Conservation (phyloP, 2,329 filamentous ascomycete genomes). For the Phialophora expanda region DNA sequence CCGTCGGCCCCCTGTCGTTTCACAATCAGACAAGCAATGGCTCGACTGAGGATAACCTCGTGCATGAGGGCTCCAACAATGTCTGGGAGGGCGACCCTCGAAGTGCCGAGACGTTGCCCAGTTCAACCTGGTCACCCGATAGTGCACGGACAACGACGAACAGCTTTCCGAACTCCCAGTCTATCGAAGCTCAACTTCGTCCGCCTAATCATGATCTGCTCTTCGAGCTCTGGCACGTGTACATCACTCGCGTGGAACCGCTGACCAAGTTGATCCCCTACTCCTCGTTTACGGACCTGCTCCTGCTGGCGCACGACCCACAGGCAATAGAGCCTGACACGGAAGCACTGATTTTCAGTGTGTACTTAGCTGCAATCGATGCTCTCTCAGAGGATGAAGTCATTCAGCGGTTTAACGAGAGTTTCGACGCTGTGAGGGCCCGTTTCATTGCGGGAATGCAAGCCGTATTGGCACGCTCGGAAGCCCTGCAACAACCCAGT, state of each 20-base stretch:
- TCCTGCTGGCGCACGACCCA: neutral
- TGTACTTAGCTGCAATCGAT: conserved; percentile 2
- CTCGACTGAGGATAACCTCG: neutral
- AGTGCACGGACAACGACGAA: neutral
- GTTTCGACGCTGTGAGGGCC: neutral
- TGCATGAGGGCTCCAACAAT: neutral
- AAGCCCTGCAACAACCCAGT: neutral
- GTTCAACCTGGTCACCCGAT: neutral
- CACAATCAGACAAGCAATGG: neutral
- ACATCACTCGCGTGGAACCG: conserved; percentile 10
- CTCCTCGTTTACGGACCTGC: conserved; percentile 3
- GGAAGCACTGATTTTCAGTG: neutral
- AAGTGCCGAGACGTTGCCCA: neutral
- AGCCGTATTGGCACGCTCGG: neutral
- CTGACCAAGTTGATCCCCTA: conserved; percentile 2
- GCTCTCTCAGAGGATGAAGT: neutral
- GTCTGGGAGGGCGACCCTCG: neutral
- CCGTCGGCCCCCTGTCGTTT: neutral
- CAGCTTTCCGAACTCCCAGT: neutral
- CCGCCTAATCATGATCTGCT: neutral
- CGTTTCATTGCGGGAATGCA: neutral
- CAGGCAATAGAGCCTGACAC: neutral
- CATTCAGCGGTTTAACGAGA: neutral
- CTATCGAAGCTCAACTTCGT: neutral
- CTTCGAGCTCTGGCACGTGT: conserved; percentile 9